Evolutionary conservation across 805 yeast genomes (phyloP).

Genomic region (Myxozyma neotropica): DNA sequence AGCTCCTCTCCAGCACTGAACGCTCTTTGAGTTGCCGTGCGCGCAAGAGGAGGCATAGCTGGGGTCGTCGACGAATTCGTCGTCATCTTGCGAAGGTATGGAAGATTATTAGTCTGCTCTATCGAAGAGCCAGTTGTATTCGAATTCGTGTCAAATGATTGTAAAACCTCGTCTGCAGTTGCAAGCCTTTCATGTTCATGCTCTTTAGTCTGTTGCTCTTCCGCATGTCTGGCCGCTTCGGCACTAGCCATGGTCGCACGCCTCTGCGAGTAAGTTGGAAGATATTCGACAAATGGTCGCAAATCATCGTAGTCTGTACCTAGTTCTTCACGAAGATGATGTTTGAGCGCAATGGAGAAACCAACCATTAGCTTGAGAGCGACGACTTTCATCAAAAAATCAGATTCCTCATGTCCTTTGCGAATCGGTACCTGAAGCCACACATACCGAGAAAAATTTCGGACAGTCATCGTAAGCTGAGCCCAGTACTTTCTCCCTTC

Average conservation of each 20-base stretch:
- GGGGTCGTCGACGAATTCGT: neutral
- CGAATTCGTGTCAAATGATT: neutral
- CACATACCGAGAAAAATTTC: conserved; percentile 23
- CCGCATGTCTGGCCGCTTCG: conserved; percentile 5
- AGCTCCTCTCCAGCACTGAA: conserved; percentile 5
- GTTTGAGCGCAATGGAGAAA: conserved; percentile 32
- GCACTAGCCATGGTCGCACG: conserved; percentile 14
- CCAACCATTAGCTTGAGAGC: conserved; percentile 25
- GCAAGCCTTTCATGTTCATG: conserved; percentile 9
- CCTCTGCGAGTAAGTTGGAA: conserved; percentile 30
- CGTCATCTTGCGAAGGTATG: neutral
- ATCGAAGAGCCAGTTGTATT: neutral
- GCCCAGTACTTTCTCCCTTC: conserved; percentile 34
- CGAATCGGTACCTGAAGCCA: conserved; percentile 31
- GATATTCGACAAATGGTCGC: conserved; percentile 28
- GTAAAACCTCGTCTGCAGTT: conserved; percentile 15
- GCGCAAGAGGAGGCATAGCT: neutral
- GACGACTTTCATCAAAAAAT: conserved; percentile 18
- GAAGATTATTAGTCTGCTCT: neutral
- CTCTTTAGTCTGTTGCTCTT: conserved; percentile 1
- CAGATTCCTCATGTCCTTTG: conserved; percentile 24
- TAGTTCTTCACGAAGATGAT: conserved; percentile 33
- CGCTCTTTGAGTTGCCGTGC: neutral
- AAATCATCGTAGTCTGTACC: conserved; percentile 34
- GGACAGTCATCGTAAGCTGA: conserved; percentile 18